Percentiles rank a stretch among this genome's conserved stretches.
Conservation (phyloP, 257 asterid genomes). For the Solanum pinnatisectum region DNA sequence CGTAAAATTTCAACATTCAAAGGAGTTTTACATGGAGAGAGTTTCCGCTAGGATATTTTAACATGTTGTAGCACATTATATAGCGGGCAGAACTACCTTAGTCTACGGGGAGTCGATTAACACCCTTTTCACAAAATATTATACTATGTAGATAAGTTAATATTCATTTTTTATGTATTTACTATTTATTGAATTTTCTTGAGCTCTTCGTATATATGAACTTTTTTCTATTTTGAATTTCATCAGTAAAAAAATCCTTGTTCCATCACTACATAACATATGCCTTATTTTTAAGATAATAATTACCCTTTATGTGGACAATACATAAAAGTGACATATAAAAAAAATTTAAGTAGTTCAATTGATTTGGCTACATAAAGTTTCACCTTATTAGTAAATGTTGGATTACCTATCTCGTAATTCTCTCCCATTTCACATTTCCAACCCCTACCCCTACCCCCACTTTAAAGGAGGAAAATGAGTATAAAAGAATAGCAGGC, state of each 20-base stretch:
- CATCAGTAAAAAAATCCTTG: fast-evolving
- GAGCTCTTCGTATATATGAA: no score
- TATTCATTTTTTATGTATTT: no score
- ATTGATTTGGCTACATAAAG: no score
- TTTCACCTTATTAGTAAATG: no score
- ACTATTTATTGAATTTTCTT: no score
- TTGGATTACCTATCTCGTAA: background rate
- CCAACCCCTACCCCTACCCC: background rate
- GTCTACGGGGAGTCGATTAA: no score
- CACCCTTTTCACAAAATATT: background rate
- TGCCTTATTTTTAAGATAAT: background rate
- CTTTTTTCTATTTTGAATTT: no score
- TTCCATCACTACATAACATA: background rate
- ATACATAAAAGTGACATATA: background rate
- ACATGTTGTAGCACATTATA: background rate
- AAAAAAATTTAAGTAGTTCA: no score
- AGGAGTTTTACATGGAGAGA: background rate
- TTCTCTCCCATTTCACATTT: background rate
- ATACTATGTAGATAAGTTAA: background rate
- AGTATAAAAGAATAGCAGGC: background rate
- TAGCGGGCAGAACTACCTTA: background rate
- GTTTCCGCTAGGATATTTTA: no score
- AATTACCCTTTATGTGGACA: background rate
- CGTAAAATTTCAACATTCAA: background rate
- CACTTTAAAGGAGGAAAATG: background rate